Conservation (phyloP, 108 stramenopile species). For the Ochromonas danica region DNA sequence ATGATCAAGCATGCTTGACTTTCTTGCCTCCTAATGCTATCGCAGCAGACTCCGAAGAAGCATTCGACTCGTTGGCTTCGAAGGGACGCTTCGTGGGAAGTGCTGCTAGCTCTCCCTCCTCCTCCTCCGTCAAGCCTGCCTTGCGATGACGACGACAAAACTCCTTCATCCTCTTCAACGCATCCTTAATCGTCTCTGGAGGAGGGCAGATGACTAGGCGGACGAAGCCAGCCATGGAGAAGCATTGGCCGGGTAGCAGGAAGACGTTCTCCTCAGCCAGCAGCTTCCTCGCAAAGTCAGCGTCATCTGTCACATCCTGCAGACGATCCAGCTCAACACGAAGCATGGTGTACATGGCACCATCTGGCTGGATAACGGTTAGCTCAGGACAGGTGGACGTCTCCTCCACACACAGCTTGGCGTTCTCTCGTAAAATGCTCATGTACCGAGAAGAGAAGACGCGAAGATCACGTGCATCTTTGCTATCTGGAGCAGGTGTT, state of each 20-base stretch:
- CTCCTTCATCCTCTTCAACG: constrained; percentile 4
- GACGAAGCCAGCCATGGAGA: constrained; percentile 68
- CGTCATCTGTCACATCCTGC: constrained; percentile 59
- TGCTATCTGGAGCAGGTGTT: constrained; percentile 48
- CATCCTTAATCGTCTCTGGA: background rate
- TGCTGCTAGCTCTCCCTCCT: background rate
- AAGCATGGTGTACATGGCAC: constrained; percentile 86
- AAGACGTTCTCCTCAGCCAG: constrained; percentile 85
- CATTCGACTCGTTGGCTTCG: no score
- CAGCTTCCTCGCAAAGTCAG: constrained; percentile 68
- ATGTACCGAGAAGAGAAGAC: constrained; percentile 66
- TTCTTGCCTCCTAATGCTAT: no score
- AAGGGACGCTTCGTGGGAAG: background rate
- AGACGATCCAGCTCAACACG: constrained; percentile 58
- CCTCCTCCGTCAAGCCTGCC: background rate
- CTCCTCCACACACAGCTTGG: constrained; percentile 55
- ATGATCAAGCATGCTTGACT: no score
- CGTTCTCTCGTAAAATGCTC: constrained; percentile 62
- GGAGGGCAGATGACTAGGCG: constrained; percentile 69
- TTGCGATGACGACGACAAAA: constrained; percentile 28
- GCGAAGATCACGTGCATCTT: constrained; percentile 44
- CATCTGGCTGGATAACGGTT: constrained; percentile 63
- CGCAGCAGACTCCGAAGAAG: no score
- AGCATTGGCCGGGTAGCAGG: constrained; percentile 79
- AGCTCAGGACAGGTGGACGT: constrained; percentile 67